phyloP scores from a whole-genome alignment of 495 filamentous ascomycete genomes.

The Penicillium verhagenii region DNA sequence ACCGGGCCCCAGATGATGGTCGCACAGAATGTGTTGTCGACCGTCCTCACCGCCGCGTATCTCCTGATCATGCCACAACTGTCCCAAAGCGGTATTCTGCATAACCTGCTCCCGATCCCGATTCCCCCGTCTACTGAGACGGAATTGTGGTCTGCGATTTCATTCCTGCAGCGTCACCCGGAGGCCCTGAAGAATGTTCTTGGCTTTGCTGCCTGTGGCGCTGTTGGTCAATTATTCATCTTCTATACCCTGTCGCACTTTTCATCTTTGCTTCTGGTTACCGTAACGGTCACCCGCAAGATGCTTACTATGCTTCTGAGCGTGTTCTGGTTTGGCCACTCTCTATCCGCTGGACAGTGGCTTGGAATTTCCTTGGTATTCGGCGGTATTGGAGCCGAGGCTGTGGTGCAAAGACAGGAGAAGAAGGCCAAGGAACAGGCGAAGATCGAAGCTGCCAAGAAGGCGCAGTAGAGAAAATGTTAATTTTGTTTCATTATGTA shows the following conservation, averaged over 20 bases:
- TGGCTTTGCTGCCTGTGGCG: constrained; percentile 88
- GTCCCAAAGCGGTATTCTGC: constrained; percentile 60
- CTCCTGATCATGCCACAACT: constrained; percentile 77
- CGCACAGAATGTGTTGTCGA: constrained; percentile 87
- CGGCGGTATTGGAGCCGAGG: constrained; percentile 92
- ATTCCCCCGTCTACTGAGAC: constrained; percentile 53
- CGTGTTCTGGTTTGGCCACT: constrained; percentile 92
- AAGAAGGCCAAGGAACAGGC: constrained; percentile 78
- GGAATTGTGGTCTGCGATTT: constrained; percentile 75
- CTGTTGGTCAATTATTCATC: constrained; percentile 93
- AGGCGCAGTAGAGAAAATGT: constrained; percentile 27
- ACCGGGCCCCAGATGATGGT: constrained; percentile 99
- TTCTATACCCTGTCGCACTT: constrained; percentile 94
- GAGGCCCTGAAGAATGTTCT: constrained; percentile 79
- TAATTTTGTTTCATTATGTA: not conserved
- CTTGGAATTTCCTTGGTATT: constrained; percentile 91
- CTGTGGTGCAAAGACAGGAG: constrained; percentile 73
- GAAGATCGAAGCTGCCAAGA: constrained; percentile 52
- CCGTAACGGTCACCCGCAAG: constrained; percentile 95
- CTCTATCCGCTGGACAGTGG: constrained; percentile 81
- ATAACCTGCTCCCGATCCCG: constrained; percentile 64
- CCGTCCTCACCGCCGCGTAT: constrained; percentile 69
- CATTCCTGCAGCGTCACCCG: constrained; percentile 76
- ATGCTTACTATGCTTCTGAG: constrained; percentile 99
- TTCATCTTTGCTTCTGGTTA: constrained; percentile 87